A percentile compares a stretch with the other conserved stretches of the same genome.
Evolutionary conservation across 352 stramenopile species (phyloP).

Genomic region (Phytophthora pistaciae): DNA sequence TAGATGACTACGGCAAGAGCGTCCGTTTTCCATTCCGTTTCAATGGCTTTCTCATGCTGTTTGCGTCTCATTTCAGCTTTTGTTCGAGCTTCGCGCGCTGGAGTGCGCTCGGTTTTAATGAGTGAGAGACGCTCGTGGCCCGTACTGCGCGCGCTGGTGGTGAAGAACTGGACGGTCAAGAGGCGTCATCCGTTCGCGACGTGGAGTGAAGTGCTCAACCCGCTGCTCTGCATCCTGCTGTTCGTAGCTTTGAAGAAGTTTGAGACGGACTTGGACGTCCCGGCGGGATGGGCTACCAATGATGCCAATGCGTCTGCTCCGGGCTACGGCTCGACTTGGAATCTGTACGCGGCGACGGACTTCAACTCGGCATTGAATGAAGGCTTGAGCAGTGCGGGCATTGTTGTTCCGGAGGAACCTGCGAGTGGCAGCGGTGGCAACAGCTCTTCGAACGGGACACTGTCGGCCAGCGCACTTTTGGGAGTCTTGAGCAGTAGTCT

Average conservation of each 20-base stretch:
- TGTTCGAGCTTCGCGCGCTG: background rate
- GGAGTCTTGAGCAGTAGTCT: constrained; percentile 39
- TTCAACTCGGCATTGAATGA: constrained; percentile 20
- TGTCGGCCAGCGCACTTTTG: constrained; percentile 18
- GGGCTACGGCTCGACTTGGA: constrained; percentile 48
- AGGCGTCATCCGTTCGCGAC: constrained; percentile 68
- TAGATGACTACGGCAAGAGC: background rate
- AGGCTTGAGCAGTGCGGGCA: constrained; percentile 29
- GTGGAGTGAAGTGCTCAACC: constrained; percentile 71
- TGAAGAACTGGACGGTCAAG: constrained; percentile 85
- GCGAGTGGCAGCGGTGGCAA: constrained; percentile 7
- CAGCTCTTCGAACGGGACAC: constrained; percentile 15
- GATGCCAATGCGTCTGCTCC: constrained; percentile 42
- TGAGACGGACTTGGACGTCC: constrained; percentile 56
- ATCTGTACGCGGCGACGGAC: constrained; percentile 45
- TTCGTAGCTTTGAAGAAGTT: constrained; percentile 75
- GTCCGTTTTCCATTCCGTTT: constrained; percentile 32
- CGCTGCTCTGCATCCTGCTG: constrained; percentile 77
- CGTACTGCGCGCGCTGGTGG: constrained; percentile 55
- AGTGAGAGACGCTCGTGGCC: background rate
- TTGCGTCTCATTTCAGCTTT: constrained; percentile 9
- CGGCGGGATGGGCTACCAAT: constrained; percentile 54
- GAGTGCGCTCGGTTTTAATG: too few species aligned
- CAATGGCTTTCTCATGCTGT: background rate
- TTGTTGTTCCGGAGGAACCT: constrained; percentile 21